Percentiles rank a stretch among this genome's conserved stretches.
These are phyloP conservation scores for Cyphellophora europaea DNA, from an alignment of 2,329 filamentous ascomycete species.

Conservation along the genomic window DNA sequence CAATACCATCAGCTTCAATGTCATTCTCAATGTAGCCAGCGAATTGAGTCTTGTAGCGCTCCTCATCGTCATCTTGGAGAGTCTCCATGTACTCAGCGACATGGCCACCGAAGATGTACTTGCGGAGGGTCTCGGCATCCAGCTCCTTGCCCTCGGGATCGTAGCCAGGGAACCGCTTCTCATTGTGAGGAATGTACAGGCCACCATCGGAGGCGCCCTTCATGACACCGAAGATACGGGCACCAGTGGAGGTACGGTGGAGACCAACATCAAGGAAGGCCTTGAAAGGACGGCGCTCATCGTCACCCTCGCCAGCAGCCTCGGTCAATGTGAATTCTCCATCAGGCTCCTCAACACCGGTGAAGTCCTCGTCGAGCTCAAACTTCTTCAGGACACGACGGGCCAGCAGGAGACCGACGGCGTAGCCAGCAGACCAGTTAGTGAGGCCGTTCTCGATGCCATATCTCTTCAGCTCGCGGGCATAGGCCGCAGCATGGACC, in stretches of 20 bases:
- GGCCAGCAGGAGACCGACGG: constrained; percentile 91
- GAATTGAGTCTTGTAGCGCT: constrained; percentile 99
- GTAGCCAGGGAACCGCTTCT: constrained; percentile 99
- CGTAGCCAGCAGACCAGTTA: constrained; percentile 98
- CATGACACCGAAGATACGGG: constrained; percentile 98
- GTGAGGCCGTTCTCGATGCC: constrained; percentile 97
- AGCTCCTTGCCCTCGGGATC: constrained; percentile 98
- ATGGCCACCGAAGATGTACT: constrained; percentile 98
- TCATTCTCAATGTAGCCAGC: constrained; percentile 95
- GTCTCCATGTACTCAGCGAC: constrained; percentile 99
- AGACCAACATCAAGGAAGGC: constrained; percentile 97
- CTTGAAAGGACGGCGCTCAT: constrained; percentile 96
- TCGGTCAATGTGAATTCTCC: constrained; percentile 96
- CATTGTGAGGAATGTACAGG: constrained; percentile 93
- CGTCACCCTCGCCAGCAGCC: constrained; percentile 73
- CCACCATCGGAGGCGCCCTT: constrained; percentile 99
- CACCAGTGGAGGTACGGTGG: constrained; percentile 92
- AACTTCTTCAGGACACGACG: constrained; percentile 97
- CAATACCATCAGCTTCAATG: constrained; percentile 88
- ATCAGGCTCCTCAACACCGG: constrained; percentile 91
- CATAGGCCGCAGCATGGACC: constrained; percentile 85
- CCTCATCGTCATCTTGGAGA: constrained; percentile 98
- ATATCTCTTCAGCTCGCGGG: constrained; percentile 96
- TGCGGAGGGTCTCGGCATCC: constrained; percentile 90
- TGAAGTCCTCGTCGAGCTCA: constrained; percentile 83